phyloP scores from a whole-genome alignment of 192 early-diverging fungal genomes.

The Podila epicladia region DNA sequence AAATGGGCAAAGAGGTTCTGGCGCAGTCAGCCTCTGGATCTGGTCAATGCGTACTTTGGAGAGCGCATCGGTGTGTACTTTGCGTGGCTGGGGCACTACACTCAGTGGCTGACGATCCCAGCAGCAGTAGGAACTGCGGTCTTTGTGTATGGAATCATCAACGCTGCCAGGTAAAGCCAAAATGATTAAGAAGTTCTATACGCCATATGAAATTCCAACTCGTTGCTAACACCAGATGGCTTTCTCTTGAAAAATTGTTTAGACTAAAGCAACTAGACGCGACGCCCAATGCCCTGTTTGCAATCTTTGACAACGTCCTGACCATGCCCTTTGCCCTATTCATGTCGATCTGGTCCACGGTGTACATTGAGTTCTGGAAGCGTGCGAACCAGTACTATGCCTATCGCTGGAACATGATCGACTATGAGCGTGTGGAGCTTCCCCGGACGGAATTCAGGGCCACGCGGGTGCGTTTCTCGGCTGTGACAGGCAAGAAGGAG shows the following conservation, averaged over 20 bases:
- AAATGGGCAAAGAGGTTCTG: conserved; percentile 56
- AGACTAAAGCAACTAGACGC: conserved; percentile 36
- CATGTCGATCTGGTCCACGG: conserved; percentile 68
- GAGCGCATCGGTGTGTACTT: conserved; percentile 74
- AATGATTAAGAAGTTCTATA: not conserved
- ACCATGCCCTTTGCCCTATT: conserved; percentile 68
- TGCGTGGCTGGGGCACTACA: conserved; percentile 74
- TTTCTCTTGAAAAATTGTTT: not conserved
- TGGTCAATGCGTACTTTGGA: conserved; percentile 68
- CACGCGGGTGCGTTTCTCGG: conserved; percentile 49
- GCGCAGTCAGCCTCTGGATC: conserved; percentile 53
- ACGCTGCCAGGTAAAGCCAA: conserved; percentile 9
- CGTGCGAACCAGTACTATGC: conserved; percentile 54
- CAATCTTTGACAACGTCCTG: conserved; percentile 68
- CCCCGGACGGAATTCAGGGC: conserved; percentile 63
- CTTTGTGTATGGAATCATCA: conserved; percentile 62
- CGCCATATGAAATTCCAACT: too few relatives aligned
- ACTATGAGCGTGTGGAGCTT: conserved; percentile 55
- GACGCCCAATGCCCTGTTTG: conserved; percentile 37
- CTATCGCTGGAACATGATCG: conserved; percentile 61
- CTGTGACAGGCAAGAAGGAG: conserved; percentile 57
- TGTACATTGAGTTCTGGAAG: conserved; percentile 70
- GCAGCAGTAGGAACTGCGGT: conserved; percentile 60
- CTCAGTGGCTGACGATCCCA: conserved; percentile 63
- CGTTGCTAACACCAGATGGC: too few relatives aligned